Percentiles rank a stretch among this genome's conserved stretches.
These are phyloP conservation scores for Syzygium syzygioides DNA, from an alignment of 441 rosid species.

Conservation along the genomic window DNA sequence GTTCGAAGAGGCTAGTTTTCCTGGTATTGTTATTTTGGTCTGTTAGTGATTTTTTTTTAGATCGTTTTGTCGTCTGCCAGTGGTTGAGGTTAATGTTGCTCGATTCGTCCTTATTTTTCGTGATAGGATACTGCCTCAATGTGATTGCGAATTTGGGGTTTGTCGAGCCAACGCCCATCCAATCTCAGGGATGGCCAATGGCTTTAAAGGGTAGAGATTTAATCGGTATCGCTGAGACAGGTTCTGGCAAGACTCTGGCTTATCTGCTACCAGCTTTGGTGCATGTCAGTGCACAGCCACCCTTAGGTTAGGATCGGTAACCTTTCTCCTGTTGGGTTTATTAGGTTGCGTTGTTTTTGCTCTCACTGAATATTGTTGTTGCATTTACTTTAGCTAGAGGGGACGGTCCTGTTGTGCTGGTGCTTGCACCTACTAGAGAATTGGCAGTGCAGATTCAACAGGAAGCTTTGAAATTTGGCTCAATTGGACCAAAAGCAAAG, in stretches of 20 bases:
- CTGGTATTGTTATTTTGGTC: slow-evolving; percentile 37
- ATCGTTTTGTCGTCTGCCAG: not conserved
- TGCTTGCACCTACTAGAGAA: slow-evolving; percentile 95
- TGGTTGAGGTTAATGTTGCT: slow-evolving; percentile 1
- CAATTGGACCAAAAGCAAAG: slow-evolving; percentile 43
- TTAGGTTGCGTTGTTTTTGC: not conserved
- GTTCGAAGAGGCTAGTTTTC: slow-evolving; percentile 86
- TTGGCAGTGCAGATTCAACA: slow-evolving; percentile 96
- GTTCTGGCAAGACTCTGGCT: slow-evolving; percentile 96
- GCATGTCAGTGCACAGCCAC: slow-evolving; percentile 90
- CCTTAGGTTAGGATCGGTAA: slow-evolving; percentile 49
- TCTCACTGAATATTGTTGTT: not conserved
- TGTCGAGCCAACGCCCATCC: slow-evolving; percentile 93
- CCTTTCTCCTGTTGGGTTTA: not conserved
- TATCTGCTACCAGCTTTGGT: slow-evolving; percentile 91
- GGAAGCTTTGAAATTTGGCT: slow-evolving; percentile 75
- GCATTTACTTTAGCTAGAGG: slow-evolving; percentile 42
- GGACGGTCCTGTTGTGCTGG: slow-evolving; percentile 82
- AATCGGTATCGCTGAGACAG: slow-evolving; percentile 95
- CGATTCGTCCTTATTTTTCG: not conserved
- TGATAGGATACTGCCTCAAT: slow-evolving; percentile 71
- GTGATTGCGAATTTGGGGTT: slow-evolving; percentile 83
- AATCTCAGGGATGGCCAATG: slow-evolving; percentile 98
- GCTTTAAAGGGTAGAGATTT: slow-evolving; percentile 93
- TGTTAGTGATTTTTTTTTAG: not conserved